Conservation (phyloP, 2,329 filamentous ascomycete genomes). For the Sordariomycetes sp. region DNA sequence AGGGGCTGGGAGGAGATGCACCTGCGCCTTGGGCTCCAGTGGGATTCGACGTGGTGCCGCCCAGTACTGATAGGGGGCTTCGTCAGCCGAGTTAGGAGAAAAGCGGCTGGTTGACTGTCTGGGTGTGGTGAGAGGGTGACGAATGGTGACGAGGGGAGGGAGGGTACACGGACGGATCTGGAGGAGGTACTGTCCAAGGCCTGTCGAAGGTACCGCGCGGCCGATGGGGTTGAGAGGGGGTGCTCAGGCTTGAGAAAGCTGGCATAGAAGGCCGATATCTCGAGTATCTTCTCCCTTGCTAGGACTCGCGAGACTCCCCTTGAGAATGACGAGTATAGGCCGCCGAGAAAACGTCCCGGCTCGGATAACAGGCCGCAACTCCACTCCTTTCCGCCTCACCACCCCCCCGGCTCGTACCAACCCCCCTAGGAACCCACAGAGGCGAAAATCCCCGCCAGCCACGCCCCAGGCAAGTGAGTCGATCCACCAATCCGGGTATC, state of each 20-base stretch:
- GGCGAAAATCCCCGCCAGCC: not conserved
- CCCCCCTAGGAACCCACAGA: not conserved
- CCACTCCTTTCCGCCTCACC: not conserved
- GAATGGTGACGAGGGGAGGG: not conserved
- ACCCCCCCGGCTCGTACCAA: not conserved
- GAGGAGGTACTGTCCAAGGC: not conserved
- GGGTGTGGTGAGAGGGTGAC: not conserved
- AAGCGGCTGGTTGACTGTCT: not conserved
- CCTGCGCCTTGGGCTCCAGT: not conserved
- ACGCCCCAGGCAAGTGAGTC: not conserved
- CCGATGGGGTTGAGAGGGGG: too few relatives aligned
- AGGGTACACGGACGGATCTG: too few relatives aligned
- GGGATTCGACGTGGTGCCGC: not conserved
- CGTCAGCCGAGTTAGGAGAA: not conserved
- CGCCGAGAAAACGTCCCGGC: not conserved
- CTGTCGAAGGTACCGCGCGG: not conserved
- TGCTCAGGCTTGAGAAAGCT: too few relatives aligned
- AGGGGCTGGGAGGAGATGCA: not conserved
- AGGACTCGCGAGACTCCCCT: not conserved
- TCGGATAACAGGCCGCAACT: not conserved
- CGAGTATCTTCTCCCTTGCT: too few relatives aligned
- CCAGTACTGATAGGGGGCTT: not conserved
- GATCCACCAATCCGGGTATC: not conserved
- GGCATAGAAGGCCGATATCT: too few relatives aligned
- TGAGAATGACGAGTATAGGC: not conserved